Evolutionary conservation across 2,329 filamentous ascomycete genomes (phyloP), one percentile per base, ranked within the genome.

Genomic region (Colletotrichum eremochloae): DNA sequence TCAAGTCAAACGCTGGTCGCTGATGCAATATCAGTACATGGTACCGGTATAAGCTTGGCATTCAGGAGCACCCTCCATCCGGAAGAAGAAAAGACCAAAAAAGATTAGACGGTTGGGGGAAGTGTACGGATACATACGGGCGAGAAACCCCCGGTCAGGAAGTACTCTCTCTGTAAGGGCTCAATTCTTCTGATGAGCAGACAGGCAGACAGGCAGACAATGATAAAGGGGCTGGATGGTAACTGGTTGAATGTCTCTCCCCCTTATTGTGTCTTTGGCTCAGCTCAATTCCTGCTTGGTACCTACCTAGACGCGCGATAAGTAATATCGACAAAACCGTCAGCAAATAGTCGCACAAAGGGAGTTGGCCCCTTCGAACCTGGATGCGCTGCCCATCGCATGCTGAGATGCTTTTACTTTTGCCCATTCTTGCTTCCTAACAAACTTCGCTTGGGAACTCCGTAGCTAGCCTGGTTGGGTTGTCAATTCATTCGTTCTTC

Each of bases 271-370:
- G 36, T 65, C 33, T 63, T 46, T 44, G 48, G 60, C 44, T 65
- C 50, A 53, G 58, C 58, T 20, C 56, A 58, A 42, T 42, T 20
- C 67, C 67, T 50, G 56, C 42, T 71, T 63, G 57, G 58, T 52
- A 24, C 24, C 24, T 24, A 24, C 24, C 24, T 24, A 68, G 65
- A 68, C 63, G 52, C 58, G 68, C 52, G 64, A 68, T 40, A 18
- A 36, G 12, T 40, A 63, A 57, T 29, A 56, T 11, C 15, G 44
- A 31, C 12, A 38, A 50, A 38, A 15, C 29, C 53, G n/a, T 50
- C 12, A 33, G 46, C 65, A 68, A 63, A 63, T 58, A 58, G 61
- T 71, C 52, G 67, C 58, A 68, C 65, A 63, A 68, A 71, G 63
- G 57, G 64, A 53, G 53, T 46, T 53, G 50, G 64, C 50, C 3